Conservation (phyloP, 495 filamentous ascomycete species). For the Staphylotrichum tortipilum region DNA sequence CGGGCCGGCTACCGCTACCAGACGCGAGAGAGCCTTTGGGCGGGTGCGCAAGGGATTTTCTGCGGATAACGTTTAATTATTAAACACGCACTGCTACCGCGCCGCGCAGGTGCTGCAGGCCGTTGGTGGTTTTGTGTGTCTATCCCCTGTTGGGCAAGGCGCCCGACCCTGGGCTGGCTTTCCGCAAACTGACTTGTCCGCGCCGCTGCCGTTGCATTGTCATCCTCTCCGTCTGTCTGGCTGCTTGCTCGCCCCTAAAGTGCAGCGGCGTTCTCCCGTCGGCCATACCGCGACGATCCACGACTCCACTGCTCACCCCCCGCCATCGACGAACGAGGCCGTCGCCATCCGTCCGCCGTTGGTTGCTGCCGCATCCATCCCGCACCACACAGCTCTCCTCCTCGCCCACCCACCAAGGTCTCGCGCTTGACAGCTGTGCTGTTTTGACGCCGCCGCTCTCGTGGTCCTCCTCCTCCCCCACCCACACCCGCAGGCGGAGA, state of each 20-base stretch:
- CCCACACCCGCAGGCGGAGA: conserved; percentile 9
- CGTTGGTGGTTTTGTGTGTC: neutral
- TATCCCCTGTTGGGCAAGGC: conserved; percentile 10
- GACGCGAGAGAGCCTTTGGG: neutral
- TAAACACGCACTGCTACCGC: too few relatives aligned
- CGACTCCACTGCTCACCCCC: conserved; percentile 8
- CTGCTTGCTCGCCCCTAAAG: conserved; percentile 14
- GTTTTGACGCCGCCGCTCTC: conserved; percentile 2
- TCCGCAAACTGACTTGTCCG: conserved; percentile 4
- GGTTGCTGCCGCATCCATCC: conserved; percentile 10
- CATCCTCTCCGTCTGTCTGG: conserved; percentile 14
- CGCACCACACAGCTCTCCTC: conserved; percentile 7
- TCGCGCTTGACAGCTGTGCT: conserved; percentile 8
- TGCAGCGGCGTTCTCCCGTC: conserved; percentile 16
- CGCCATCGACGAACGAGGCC: conserved; percentile 20
- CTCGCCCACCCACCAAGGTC: neutral
- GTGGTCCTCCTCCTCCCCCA: conserved; percentile 5
- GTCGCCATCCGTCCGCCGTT: conserved; percentile 9
- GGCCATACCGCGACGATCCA: conserved; percentile 7
- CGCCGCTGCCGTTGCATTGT: neutral
- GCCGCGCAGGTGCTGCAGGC: conserved; percentile 5
- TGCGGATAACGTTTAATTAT: too few relatives aligned
- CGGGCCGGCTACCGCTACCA: neutral
- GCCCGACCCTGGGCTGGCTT: conserved; percentile 9
- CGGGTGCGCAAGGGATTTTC: neutral